These are phyloP conservation scores for Jatropha curcas DNA, from an alignment of 345 rosid species.

Conservation along the genomic window DNA sequence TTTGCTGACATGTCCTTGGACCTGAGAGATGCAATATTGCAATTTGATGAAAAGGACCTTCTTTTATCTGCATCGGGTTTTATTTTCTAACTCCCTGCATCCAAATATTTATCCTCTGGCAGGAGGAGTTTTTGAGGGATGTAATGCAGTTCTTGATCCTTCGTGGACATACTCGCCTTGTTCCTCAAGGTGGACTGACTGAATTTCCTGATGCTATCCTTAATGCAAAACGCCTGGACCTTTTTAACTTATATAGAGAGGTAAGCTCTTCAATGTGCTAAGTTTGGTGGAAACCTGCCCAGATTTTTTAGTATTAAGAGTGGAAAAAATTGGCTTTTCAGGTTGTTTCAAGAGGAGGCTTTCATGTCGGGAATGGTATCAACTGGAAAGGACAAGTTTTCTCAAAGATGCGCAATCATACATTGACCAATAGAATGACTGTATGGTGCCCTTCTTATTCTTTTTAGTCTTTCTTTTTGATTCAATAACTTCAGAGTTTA, in stretches of 20 bases:
- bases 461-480: constrained; percentile 6
- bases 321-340: constrained; percentile 32
- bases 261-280: constrained; percentile 37
- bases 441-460: constrained; percentile 43
- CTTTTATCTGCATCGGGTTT: background rate
- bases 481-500: background rate
- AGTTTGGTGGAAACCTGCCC: constrained; percentile 12
- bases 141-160: constrained; percentile 92
- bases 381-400: constrained; percentile 99
- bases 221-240: constrained; percentile 94
- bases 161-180: constrained; percentile 95
- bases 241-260: constrained; percentile 96
- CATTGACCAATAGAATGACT: constrained; percentile 94
- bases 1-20: background rate
- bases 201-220: constrained; percentile 98
- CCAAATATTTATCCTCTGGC: constrained; percentile 20
- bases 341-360: constrained; percentile 99
- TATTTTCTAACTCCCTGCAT: background rate
- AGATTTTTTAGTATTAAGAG: background rate
- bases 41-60: background rate
- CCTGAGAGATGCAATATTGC: background rate
- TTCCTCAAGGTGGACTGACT: constrained; percentile 89
- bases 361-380: constrained; percentile 97
- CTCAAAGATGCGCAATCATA: constrained; percentile 99
- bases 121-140: constrained; percentile 98